Evolutionary conservation across 2,329 filamentous ascomycete species (phyloP), one percentile per base, ranked within the genome.

Genomic region (Apiospora marii): DNA sequence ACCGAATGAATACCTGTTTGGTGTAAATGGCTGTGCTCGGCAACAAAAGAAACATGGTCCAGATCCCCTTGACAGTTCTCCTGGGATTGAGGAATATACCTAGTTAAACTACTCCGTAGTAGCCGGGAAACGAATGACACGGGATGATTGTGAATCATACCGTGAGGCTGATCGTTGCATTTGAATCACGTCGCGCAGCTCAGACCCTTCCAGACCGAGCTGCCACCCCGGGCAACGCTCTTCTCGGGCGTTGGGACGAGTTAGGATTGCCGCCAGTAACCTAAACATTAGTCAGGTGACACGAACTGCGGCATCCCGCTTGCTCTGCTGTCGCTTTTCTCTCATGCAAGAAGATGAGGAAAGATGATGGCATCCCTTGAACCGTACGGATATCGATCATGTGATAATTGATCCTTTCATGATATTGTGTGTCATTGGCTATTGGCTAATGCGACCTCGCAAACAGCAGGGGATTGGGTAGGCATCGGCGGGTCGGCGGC

Each of bases 131-230:
- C 51, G 51, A 34, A 22, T 5, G 27, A 58, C 51, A 34, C 51
- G 27, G 19, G 27, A 58, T 19, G 14, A 58, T 16, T 19, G 27
- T 58, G 51, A 58, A 34, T 58, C 51, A 58, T 19, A 34, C 13
- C 16, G 27, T 58, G 51, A 58, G 51, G 51, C 51, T 58, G 51
- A 58, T 3, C 14, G 51, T 34, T 19, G 14, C 27, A 58, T 58
- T 19, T 58, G 27, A 58, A 58, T 58, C 51, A 34, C 30, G 27
- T 16, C 51, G 51, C 34, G 51, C 51, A 58, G 51, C 51, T 58
- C 51, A 58, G 51, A 58, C 27, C 27, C 27, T 58, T 58, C 51
- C 51, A 58, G 51, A 58, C 51, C 51, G 27, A 34, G 51, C 51
- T 58, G 51, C 51, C 24, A 53, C 51, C 49, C 24, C 34, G 34